A percentile compares a stretch with the other conserved stretches of the same genome.
phyloP scores from a whole-genome alignment of 352 stramenopile species.

The Globisporangium cystogenes region DNA sequence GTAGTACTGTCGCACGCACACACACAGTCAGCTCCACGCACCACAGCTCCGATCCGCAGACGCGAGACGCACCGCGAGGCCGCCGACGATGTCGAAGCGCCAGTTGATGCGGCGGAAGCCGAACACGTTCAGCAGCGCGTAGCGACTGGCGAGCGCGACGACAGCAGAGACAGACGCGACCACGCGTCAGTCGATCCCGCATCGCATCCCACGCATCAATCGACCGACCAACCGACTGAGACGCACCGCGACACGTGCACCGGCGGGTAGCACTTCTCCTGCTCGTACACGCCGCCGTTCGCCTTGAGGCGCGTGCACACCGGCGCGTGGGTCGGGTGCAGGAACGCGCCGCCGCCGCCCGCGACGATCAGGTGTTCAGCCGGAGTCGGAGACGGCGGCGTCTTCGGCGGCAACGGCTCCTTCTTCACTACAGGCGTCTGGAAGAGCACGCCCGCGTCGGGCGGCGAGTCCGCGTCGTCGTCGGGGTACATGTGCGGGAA shows the following conservation, averaged over 20 bases:
- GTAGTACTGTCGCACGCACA: constrained; percentile 61
- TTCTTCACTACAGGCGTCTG: background rate
- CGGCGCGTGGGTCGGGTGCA: constrained; percentile 88
- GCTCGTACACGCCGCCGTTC: constrained; percentile 67
- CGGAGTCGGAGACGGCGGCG: background rate
- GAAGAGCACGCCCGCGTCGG: background rate
- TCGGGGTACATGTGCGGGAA: constrained; percentile 72
- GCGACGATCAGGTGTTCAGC: constrained; percentile 83
- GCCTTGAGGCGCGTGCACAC: constrained; percentile 43
- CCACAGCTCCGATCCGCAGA: background rate
- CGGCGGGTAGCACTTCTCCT: constrained; percentile 80
- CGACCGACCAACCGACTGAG: background rate
- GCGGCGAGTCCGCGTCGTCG: constrained; percentile 10
- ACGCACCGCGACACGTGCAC: constrained; percentile 62
- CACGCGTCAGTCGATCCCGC: background rate
- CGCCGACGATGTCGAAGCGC: constrained; percentile 90
- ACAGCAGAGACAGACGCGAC: background rate
- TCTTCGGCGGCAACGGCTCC: background rate
- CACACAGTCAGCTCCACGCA: background rate
- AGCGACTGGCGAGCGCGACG: constrained; percentile 34
- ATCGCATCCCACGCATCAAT: background rate
- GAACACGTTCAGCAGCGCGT: constrained; percentile 79
- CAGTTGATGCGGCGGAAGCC: constrained; percentile 92
- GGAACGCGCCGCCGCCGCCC: constrained; percentile 84
- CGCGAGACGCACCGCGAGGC: constrained; percentile 51